Evolutionary conservation across 2,329 filamentous ascomycete species (phyloP), one percentile per base, ranked within the genome.

Genomic region (Hypomyces perniciosus): DNA sequence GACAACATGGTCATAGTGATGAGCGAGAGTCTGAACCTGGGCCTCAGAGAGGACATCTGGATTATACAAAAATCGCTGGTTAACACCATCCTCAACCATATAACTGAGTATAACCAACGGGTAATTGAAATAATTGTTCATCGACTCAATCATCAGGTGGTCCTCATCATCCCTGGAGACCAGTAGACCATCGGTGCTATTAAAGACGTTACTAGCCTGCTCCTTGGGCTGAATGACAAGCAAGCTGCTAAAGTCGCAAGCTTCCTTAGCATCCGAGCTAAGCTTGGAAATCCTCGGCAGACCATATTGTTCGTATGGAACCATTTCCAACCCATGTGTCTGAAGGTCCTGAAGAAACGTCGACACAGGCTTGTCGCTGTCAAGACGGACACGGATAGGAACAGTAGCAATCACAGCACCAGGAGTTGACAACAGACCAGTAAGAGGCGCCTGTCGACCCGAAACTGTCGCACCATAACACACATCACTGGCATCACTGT

Each of bases 221-320:
- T 51, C 48, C 5, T 46, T 44, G 4, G 48, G 43, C n/a, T 53
- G 48, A 27, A 53, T 47, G n/a, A 53, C 48, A 2, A 53, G 9
- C 9, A 53, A 12, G 0, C 37, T 51, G 1, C 38, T 41, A 5
- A 53, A 53, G 26, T 53, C 38, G n/a, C 43, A 51, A 6, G 51
- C 51, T 7, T 50, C 47, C 6, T 43, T 40, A 4, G 52, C 50
- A n/a, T 45, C 54, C 8, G 44, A 13, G 47, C 50, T 56, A 4
- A 60, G 40, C 41, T 55, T 57, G 3, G 48, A 60, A n/a, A 62
- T 61, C 6, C 35, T 47, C 12, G 53, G 51, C 12, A 62, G 48
- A 2, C 60, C 60, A 13, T 50, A 51, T 8, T 62, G 60, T 29
- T 62, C 60, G 40, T 57, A 60, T 0, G 59, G 49, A n/a, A 60